Evolutionary conservation across 345 rosid species (phyloP).

Genomic region (Camelina neglecta): DNA sequence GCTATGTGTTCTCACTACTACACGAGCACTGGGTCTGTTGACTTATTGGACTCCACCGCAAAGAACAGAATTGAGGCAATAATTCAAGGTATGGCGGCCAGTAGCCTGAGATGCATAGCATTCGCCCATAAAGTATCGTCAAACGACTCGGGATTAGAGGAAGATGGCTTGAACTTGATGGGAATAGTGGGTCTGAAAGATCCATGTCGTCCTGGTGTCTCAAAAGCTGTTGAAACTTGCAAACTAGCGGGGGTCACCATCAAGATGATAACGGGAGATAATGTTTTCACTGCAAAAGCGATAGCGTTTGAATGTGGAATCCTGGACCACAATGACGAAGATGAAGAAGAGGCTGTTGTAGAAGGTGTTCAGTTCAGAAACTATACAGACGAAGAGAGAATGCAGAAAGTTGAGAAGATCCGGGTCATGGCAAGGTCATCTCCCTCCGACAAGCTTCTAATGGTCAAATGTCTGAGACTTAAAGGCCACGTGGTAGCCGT

Average conservation of each 20-base stretch:
- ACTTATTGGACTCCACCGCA: constrained; percentile 45
- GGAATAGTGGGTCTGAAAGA: constrained; percentile 76
- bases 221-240: constrained; percentile 64
- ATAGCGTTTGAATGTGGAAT: constrained; percentile 77
- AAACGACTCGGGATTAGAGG: constrained; percentile 46
- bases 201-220: constrained; percentile 65
- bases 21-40: constrained; percentile 41
- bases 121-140: constrained; percentile 58
- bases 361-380: constrained; percentile 64
- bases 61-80: constrained; percentile 46
- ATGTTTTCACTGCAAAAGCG: constrained; percentile 72
- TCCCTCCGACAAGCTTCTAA: constrained; percentile 70
- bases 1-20: constrained; percentile 61
- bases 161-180: constrained; percentile 51
- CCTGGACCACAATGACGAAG: constrained; percentile 46
- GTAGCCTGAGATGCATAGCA: constrained; percentile 70
- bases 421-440: constrained; percentile 76
- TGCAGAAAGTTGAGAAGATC: constrained; percentile 57
- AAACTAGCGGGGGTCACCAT: constrained; percentile 59
- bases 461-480: constrained; percentile 67
- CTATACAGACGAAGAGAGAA: constrained; percentile 55
- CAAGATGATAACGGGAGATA: constrained; percentile 82
- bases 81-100: constrained; percentile 62
- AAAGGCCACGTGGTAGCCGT: constrained; percentile 71
- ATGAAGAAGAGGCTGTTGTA: constrained; percentile 48